phyloP scores from a whole-genome alignment of 2,329 filamentous ascomycete genomes.

The Herpotrichia juniperi region DNA sequence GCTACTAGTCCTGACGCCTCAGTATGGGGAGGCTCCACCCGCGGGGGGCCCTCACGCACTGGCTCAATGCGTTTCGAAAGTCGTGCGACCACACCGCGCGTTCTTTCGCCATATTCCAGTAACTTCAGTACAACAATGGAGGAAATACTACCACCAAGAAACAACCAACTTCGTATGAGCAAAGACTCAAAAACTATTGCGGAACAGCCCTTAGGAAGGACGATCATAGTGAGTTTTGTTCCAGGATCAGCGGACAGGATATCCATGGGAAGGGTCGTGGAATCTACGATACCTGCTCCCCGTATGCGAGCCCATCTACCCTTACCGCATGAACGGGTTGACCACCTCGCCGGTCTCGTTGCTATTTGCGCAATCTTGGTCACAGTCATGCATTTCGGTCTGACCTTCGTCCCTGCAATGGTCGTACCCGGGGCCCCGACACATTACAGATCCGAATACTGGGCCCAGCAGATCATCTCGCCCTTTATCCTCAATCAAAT shows the following conservation, averaged over 20 bases:
- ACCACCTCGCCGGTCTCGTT: slow-evolving; percentile 55
- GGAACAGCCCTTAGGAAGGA: slow-evolving; percentile 21
- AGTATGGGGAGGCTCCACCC: slow-evolving; percentile 24
- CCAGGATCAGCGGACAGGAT: slow-evolving; percentile 27
- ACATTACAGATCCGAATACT: slow-evolving; percentile 50
- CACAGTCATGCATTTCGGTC: slow-evolving; percentile 52
- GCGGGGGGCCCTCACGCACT: slow-evolving; percentile 21
- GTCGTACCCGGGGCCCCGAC: slow-evolving; percentile 42
- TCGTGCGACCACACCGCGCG: slow-evolving; percentile 25
- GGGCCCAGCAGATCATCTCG: slow-evolving; percentile 50
- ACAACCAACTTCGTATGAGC: background rate
- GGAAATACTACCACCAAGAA: slow-evolving; percentile 11
- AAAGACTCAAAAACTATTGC: slow-evolving; percentile 5
- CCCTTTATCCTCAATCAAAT: slow-evolving; percentile 54
- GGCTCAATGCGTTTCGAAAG: slow-evolving; percentile 32
- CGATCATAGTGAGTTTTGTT: slow-evolving; percentile 10
- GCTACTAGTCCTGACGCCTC: slow-evolving; percentile 24
- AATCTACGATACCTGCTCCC: slow-evolving; percentile 35
- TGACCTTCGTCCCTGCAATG: slow-evolving; percentile 51
- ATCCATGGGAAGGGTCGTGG: slow-evolving; percentile 35
- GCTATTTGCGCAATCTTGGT: slow-evolving; percentile 53
- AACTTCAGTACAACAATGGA: slow-evolving; percentile 22
- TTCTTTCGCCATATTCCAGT: slow-evolving; percentile 22
- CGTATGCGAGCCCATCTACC: slow-evolving; percentile 35
- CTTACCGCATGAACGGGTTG: slow-evolving; percentile 43